These are phyloP conservation scores for Nadsonia starkeyi-henricii DNA, from an alignment of 1,139 yeast genomes.

Conservation along the genomic window DNA sequence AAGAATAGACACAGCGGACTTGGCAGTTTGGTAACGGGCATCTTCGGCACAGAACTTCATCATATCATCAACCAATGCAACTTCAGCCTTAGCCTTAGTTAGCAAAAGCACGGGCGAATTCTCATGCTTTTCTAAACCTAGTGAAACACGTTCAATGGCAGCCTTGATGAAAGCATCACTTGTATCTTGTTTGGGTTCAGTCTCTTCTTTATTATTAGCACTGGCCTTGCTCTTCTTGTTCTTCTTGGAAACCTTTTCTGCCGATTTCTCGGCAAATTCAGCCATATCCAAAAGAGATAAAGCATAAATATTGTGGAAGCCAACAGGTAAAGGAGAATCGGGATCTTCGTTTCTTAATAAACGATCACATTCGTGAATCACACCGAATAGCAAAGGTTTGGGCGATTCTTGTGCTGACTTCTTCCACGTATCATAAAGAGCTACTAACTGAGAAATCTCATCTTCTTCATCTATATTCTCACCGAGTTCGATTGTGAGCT, in stretches of 20 bases:
- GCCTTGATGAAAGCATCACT: conserved; percentile 48
- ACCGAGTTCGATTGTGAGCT: conserved; percentile 54
- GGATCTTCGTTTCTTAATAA: conserved; percentile 36
- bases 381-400: conserved; percentile 50
- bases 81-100: conserved; percentile 40
- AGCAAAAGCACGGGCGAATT: conserved; percentile 30
- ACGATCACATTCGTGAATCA: conserved; percentile 84
- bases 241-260: conserved; percentile 5
- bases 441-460: conserved; percentile 58
- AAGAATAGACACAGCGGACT: conserved; percentile 17
- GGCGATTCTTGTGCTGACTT: conserved; percentile 32
- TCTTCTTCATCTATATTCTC: conserved; percentile 65
- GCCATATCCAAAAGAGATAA: conserved; percentile 59
- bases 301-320: conserved; percentile 63
- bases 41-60: conserved; percentile 9
- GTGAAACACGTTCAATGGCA: conserved; percentile 53
- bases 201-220: conserved; percentile 13
- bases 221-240: conserved; percentile 9
- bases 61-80: conserved; percentile 28
- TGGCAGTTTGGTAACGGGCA: conserved; percentile 7
- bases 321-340: conserved; percentile 33
- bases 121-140: conserved; percentile 39
- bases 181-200: conserved; percentile 15
- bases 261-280: conserved; percentile 16
- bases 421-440: conserved; percentile 39